Evolutionary conservation across 805 yeast genomes (phyloP).

Genomic region (Saccharomycopsis schoenii): DNA sequence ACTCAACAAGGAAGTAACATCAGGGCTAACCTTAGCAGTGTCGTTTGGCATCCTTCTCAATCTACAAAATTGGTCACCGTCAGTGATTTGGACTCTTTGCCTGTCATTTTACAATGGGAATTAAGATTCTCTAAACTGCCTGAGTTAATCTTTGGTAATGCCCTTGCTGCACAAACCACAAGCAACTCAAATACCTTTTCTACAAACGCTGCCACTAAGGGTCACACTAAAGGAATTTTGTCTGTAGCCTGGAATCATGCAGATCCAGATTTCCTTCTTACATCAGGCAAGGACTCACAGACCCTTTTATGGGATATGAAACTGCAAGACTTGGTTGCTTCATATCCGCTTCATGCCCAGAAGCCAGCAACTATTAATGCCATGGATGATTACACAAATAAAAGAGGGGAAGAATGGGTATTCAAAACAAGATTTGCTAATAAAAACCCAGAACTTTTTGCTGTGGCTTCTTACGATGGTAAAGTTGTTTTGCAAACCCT

Average conservation of each 20-base stretch:
- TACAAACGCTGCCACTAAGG: constrained; percentile 40
- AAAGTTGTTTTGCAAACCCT: constrained; percentile 71
- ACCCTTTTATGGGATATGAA: constrained; percentile 88
- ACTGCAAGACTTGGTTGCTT: constrained; percentile 61
- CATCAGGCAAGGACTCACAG: constrained; percentile 89
- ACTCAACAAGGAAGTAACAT: constrained; percentile 29
- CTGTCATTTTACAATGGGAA: constrained; percentile 87
- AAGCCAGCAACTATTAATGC: constrained; percentile 16
- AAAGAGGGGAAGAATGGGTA: constrained; percentile 66
- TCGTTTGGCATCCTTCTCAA: constrained; percentile 91
- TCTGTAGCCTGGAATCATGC: constrained; percentile 89
- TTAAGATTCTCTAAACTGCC: constrained; percentile 91
- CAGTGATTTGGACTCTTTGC: constrained; percentile 68
- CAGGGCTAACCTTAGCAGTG: constrained; percentile 65
- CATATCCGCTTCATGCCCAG: constrained; percentile 46
- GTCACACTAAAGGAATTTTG: constrained; percentile 81
- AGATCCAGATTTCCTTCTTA: constrained; percentile 68
- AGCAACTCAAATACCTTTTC: constrained; percentile 8
- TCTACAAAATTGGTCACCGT: constrained; percentile 85
- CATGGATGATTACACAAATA: constrained; percentile 34
- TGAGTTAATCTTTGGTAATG: constrained; percentile 29
- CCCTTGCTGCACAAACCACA: neutral
- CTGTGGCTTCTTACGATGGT: constrained; percentile 81
- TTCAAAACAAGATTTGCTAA: constrained; percentile 87
- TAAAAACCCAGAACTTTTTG: constrained; percentile 77